phyloP scores from a whole-genome alignment of 2,329 filamentous ascomycete species.

The Xylariales sp. region DNA sequence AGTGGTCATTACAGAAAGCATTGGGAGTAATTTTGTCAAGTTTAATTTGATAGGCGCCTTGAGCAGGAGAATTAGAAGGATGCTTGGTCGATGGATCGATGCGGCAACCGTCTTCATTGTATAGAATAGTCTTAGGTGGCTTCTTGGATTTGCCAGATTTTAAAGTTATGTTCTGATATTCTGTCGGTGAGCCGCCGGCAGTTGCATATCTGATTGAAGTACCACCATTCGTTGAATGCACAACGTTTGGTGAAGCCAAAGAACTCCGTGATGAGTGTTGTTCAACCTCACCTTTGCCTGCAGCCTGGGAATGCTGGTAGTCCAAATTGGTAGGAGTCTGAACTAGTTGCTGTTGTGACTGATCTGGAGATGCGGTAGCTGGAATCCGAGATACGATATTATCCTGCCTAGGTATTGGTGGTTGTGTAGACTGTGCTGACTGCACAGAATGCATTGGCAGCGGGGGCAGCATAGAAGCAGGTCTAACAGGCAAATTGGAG shows the following conservation, averaged over 20 bases:
- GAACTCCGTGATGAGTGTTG: conserved; percentile 13
- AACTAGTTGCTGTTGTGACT: neutral
- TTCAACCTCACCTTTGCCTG: conserved; percentile 4
- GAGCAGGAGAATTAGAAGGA: conserved; percentile 23
- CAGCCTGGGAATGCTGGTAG: conserved; percentile 2
- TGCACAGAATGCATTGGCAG: neutral
- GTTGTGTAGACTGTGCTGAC: conserved; percentile 7
- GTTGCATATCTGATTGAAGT: conserved; percentile 29
- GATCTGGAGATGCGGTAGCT: conserved; percentile 5
- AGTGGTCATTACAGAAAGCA: conserved; percentile 29
- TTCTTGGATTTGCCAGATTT: conserved; percentile 25
- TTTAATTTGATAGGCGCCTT: conserved; percentile 25
- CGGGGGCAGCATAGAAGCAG: conserved; percentile 13
- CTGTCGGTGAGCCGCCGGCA: conserved; percentile 20
- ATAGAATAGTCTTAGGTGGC: conserved; percentile 22
- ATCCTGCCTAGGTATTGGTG: conserved; percentile 8
- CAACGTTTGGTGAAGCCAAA: no score
- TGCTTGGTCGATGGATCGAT: conserved; percentile 25
- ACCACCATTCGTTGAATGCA: conserved; percentile 28
- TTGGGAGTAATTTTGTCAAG: conserved; percentile 22
- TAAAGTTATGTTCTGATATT: conserved; percentile 27
- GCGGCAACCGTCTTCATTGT: conserved; percentile 23
- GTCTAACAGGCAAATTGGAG: conserved; percentile 10
- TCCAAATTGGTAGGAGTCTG: conserved; percentile 3
- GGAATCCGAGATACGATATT: conserved; percentile 8